These are phyloP conservation scores for Atkinsonella hypoxylon DNA, from an alignment of 2,329 filamentous ascomycete species.

Conservation along the genomic window DNA sequence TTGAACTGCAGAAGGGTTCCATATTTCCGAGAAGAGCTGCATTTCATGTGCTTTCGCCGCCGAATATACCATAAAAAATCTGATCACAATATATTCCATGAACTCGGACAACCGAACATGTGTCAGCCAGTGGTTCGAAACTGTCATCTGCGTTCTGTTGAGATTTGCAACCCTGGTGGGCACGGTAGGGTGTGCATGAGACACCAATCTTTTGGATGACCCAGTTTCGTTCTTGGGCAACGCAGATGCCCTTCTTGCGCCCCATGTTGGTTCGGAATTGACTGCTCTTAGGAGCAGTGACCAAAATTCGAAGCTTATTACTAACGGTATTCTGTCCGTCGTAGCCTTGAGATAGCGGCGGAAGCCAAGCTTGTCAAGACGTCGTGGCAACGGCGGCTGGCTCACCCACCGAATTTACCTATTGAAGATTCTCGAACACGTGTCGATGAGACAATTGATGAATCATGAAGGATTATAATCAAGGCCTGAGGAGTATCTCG, in stretches of 20 bases:
- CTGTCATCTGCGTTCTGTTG: slow-evolving; percentile 51
- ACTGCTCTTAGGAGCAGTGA: not conserved
- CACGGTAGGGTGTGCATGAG: slow-evolving; percentile 37
- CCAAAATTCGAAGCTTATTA: not conserved
- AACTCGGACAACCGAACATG: slow-evolving; percentile 55
- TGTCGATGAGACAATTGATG: slow-evolving; percentile 25
- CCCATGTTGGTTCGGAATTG: not conserved
- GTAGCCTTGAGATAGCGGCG: no score
- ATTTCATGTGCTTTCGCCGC: slow-evolving; percentile 53
- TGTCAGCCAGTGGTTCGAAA: slow-evolving; percentile 38
- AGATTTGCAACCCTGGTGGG: slow-evolving; percentile 53
- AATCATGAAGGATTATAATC: slow-evolving; percentile 24
- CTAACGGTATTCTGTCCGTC: no score
- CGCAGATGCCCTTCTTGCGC: not conserved
- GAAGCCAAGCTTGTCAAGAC: slow-evolving; percentile 14
- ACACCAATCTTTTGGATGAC: slow-evolving; percentile 24
- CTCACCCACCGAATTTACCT: slow-evolving; percentile 46
- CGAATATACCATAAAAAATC: slow-evolving; percentile 45
- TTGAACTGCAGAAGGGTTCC: slow-evolving; percentile 44
- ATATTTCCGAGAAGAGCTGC: slow-evolving; percentile 66
- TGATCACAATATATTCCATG: slow-evolving; percentile 77
- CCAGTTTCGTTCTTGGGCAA: not conserved
- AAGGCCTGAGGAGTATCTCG: not conserved
- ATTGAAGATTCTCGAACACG: slow-evolving; percentile 40
- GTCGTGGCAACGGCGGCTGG: slow-evolving; percentile 32